Percentiles rank a stretch among this genome's conserved stretches.
phyloP scores from a whole-genome alignment of 2,329 filamentous ascomycete species.

The Cadophora sp. region DNA sequence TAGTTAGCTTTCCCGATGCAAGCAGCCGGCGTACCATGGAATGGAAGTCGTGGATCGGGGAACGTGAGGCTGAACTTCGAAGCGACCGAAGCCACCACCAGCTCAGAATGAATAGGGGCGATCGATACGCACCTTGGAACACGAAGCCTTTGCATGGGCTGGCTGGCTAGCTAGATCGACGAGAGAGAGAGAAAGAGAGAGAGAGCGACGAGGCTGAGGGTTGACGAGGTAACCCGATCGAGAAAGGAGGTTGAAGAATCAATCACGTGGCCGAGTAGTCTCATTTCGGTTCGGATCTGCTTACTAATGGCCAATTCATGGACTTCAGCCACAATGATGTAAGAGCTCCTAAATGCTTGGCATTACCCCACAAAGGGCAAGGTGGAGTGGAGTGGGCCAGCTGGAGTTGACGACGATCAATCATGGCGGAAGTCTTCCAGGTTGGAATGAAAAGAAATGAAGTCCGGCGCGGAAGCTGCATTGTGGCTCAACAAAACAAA shows the following conservation, averaged over 20 bases:
- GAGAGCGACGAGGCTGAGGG: not conserved
- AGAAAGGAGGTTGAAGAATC: not conserved
- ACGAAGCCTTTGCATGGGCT: not conserved
- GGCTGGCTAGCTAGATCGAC: no score
- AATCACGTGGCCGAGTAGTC: not conserved
- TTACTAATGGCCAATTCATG: not conserved
- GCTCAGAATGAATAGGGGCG: not conserved
- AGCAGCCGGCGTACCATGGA: not conserved
- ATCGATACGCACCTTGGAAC: not conserved
- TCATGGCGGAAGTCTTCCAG: not conserved
- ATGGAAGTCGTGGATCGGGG: not conserved
- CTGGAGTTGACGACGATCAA: not conserved
- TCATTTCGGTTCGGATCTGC: not conserved
- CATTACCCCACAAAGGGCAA: constrained; percentile 18
- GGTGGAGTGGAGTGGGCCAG: not conserved
- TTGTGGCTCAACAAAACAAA: not conserved
- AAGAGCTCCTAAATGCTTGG: not conserved
- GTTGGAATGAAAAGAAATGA: not conserved
- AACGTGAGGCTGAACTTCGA: not conserved
- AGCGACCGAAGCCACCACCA: not conserved
- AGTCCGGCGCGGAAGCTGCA: not conserved
- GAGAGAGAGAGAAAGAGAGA: not conserved
- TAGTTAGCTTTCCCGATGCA: not conserved
- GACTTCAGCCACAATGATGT: constrained; percentile 20
- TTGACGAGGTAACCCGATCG: not conserved